Conservation (phyloP, 169 alveolate species). For the Eimeria maxima region DNA sequence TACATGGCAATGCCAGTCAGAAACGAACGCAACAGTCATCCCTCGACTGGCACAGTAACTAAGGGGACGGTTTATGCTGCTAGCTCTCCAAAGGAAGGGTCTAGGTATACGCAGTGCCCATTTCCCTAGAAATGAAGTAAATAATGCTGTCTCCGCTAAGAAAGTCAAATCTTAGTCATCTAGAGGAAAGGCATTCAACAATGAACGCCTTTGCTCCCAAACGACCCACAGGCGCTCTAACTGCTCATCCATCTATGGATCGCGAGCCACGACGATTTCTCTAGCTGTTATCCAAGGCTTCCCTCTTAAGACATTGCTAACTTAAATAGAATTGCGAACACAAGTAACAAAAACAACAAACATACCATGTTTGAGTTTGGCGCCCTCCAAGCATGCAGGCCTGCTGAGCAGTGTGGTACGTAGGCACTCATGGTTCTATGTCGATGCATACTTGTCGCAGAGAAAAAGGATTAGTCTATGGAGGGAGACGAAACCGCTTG, state of each 20-base stretch:
- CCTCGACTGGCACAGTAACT: background rate
- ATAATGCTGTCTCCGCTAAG: background rate
- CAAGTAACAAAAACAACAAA: background rate
- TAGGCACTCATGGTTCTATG: background rate
- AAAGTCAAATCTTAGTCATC: too few species aligned
- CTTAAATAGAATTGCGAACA: background rate
- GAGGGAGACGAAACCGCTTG: background rate
- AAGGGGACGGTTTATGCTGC: background rate
- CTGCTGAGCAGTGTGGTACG: background rate
- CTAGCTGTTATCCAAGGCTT: background rate
- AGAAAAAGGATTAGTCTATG: background rate
- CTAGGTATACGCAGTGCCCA: background rate
- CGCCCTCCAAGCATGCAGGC: background rate
- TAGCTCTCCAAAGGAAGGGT: background rate
- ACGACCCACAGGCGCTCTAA: background rate
- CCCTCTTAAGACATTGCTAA: background rate
- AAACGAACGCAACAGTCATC: background rate
- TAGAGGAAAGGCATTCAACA: background rate
- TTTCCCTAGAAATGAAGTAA: background rate
- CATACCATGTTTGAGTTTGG: background rate
- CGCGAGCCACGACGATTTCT: background rate
- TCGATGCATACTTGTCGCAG: background rate
- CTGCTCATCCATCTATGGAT: background rate
- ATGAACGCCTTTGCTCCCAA: background rate
- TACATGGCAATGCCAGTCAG: background rate